Evolutionary conservation across 2,329 filamentous ascomycete species (phyloP).

Genomic region (Phialemoniopsis sp.): DNA sequence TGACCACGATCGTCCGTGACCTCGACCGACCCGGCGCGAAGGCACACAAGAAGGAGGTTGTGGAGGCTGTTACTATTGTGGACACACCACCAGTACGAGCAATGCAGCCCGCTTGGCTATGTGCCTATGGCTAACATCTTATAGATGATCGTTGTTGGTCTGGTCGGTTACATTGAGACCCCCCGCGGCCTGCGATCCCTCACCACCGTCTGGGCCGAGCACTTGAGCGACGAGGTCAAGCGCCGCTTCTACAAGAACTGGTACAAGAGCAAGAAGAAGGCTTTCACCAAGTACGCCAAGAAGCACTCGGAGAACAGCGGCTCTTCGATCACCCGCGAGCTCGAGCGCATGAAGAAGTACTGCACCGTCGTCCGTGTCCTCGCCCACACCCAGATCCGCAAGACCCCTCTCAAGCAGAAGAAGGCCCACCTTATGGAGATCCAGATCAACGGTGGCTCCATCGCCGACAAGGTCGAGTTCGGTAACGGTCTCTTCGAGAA

Average conservation of each 20-base stretch:
- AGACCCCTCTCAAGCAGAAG: conserved; percentile 99
- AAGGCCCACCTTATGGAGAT: conserved; percentile 99
- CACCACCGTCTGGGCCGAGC: conserved; percentile 99
- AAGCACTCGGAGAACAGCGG: conserved; percentile 95
- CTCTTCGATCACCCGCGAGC: conserved; percentile 88
- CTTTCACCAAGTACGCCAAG: conserved; percentile 99
- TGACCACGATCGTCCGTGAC: conserved; percentile 99
- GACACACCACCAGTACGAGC: conserved; percentile 93
- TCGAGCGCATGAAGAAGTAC: conserved; percentile 99
- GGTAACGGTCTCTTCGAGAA: conserved; percentile 98
- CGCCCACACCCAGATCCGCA: conserved; percentile 98
- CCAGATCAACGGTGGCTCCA: conserved; percentile 96
- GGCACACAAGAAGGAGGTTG: conserved; percentile 98
- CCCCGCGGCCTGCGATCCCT: conserved; percentile 98
- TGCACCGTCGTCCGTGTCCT: conserved; percentile 98
- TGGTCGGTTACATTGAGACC: conserved; percentile 99
- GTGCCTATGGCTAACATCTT: conserved; percentile 69
- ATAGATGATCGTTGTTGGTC: conserved; percentile 99
- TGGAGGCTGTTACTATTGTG: conserved; percentile 83
- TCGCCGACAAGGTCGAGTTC: conserved; percentile 96
- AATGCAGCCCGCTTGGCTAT: conserved; percentile 77
- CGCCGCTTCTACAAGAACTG: conserved; percentile 99
- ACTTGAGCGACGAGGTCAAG: conserved; percentile 97
- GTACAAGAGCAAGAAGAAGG: conserved; percentile 99
- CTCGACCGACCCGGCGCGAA: conserved; percentile 98